These are phyloP conservation scores for Solanum rostratum DNA, from an alignment of 257 asterid genomes.

Conservation along the genomic window DNA sequence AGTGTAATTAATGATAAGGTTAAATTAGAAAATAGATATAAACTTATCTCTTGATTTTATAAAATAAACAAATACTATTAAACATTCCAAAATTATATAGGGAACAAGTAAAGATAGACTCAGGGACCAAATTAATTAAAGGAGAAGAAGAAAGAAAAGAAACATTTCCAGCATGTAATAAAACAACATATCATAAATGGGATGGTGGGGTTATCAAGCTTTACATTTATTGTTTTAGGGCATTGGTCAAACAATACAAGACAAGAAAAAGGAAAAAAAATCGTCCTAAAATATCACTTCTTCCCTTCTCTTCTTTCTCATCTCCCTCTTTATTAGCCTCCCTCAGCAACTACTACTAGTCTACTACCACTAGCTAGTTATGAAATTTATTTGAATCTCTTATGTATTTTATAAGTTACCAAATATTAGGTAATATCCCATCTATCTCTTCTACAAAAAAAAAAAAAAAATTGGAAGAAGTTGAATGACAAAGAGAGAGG, in stretches of 20 bases:
- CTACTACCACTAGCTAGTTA: background rate
- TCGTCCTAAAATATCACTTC: background rate
- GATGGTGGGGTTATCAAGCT: slow-evolving; percentile 21
- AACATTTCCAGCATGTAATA: slow-evolving; percentile 3
- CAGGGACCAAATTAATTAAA: background rate
- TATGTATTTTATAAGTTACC: background rate
- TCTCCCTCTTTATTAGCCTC: background rate
- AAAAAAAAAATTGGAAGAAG: background rate
- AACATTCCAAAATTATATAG: too few relatives aligned
- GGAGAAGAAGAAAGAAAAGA: background rate
- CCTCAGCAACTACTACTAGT: background rate
- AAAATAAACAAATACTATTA: too few relatives aligned
- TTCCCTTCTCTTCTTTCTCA: background rate
- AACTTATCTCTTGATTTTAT: too few relatives aligned
- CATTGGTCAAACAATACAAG: slow-evolving; percentile 31
- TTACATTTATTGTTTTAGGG: slow-evolving; percentile 3
- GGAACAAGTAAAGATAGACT: too few relatives aligned
- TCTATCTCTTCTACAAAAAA: background rate
- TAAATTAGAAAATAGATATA: too few relatives aligned
- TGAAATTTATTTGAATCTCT: background rate
- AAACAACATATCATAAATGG: slow-evolving; percentile 20
- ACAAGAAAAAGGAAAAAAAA: background rate
- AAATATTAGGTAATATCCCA: background rate
- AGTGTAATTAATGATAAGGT: too few relatives aligned
- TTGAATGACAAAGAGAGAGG: background rate